Percentiles rank a stretch among this genome's conserved stretches.
Conservation (phyloP, 179 eudicot species). For the Gypsophila paniculata region DNA sequence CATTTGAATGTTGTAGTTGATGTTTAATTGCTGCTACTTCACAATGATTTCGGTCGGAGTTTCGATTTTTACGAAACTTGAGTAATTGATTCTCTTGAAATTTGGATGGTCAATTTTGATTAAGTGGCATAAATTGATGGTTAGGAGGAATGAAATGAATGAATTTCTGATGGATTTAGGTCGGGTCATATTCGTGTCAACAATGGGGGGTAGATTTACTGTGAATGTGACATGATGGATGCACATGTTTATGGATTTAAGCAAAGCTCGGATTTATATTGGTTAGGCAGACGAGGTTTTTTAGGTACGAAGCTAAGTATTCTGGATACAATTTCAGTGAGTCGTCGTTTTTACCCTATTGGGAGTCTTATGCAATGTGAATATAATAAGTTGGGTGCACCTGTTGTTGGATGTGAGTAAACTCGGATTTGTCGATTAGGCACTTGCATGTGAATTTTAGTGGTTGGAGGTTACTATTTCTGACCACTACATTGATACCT, state of each 20-base stretch:
- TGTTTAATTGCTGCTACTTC: constrained; percentile 2
- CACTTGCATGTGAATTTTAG: neutral
- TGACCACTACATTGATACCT: neutral
- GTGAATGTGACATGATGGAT: neutral
- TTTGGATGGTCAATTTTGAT: neutral
- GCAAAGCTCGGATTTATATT: no score
- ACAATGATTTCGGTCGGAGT: neutral
- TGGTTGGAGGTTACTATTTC: neutral
- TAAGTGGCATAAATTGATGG: neutral
- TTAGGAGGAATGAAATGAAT: neutral
- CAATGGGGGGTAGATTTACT: neutral
- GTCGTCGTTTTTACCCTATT: constrained; percentile 10
- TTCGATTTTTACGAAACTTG: neutral
- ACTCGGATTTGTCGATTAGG: neutral
- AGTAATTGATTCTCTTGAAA: neutral
- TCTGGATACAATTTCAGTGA: neutral
- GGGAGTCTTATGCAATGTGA: neutral
- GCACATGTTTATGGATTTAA: neutral
- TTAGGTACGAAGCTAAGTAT: neutral
- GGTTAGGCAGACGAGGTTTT: neutral
- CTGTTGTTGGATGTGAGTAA: constrained; percentile 1
- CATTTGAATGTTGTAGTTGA: constrained; percentile 1
- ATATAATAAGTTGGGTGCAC: constrained; percentile 13
- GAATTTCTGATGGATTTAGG: constrained; percentile 14
- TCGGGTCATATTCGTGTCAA: neutral